Percentiles rank a stretch among this genome's conserved stretches.
These are phyloP conservation scores for Entomortierella beljakovae DNA, from an alignment of 192 early-diverging fungal species.

Conservation along the genomic window DNA sequence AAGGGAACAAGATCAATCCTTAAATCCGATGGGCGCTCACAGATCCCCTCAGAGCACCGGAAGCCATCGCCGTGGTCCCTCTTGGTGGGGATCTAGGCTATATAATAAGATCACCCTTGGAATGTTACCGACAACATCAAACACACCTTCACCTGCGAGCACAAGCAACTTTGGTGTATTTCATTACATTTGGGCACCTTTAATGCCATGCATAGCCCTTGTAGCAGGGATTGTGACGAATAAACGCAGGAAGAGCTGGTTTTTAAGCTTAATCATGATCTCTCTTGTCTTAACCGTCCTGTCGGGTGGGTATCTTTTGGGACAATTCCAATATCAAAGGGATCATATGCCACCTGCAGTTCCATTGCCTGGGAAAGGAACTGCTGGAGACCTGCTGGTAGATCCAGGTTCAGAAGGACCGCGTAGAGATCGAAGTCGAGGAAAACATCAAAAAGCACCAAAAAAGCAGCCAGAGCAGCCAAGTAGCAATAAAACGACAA, in stretches of 20 bases:
- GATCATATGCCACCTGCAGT: conserved; percentile 7
- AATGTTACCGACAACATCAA: neutral
- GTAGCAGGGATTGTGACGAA: neutral
- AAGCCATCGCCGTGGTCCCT: neutral
- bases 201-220: neutral
- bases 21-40: neutral
- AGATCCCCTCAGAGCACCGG: neutral
- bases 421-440: conserved; percentile 19
- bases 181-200: neutral
- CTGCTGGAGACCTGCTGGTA: neutral
- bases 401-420: conserved; percentile 3
- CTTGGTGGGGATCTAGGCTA: conserved; percentile 17
- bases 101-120: conserved; percentile 1
- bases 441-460: conserved; percentile 16
- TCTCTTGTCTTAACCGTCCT: conserved; percentile 34
- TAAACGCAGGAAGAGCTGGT: conserved; percentile 46
- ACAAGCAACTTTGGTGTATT: neutral
- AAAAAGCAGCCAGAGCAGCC: neutral
- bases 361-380: neutral
- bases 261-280: conserved; percentile 30
- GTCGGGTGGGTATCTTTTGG: conserved; percentile 31
- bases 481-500: neutral
- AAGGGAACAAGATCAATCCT: neutral
- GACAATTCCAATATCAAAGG: conserved; percentile 23
- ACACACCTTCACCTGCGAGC: neutral